These are phyloP conservation scores for Linum tenue DNA, from an alignment of 345 rosid species.

Conservation along the genomic window DNA sequence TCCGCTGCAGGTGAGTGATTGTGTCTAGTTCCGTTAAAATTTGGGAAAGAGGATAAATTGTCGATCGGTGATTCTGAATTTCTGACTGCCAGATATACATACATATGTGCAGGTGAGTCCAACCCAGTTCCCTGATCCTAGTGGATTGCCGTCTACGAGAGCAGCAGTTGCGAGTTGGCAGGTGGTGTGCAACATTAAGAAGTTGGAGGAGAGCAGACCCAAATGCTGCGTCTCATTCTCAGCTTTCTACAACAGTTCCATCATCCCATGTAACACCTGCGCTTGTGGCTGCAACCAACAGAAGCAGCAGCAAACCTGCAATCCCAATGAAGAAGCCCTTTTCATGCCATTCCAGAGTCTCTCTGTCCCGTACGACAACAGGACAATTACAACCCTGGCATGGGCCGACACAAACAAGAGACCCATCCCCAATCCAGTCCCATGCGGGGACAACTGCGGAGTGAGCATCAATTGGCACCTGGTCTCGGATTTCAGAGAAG, in stretches of 20 bases:
- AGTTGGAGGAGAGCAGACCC: conserved; percentile 16
- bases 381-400: conserved; percentile 27
- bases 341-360: conserved; percentile 31
- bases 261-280: conserved; percentile 45
- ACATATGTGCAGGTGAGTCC: conserved; percentile 24
- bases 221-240: conserved; percentile 57
- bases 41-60: too few species aligned
- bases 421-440: conserved; percentile 24
- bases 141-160: conserved; percentile 29
- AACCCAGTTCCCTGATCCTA: conserved; percentile 24
- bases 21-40: too few species aligned
- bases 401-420: conserved; percentile 24
- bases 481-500: conserved; percentile 20
- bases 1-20: conserved; percentile 22
- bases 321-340: conserved; percentile 24
- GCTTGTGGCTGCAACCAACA: conserved; percentile 34
- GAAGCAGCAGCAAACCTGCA: conserved; percentile 24
- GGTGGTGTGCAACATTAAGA: conserved; percentile 44
- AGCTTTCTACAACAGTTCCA: conserved; percentile 40
- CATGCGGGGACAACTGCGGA: conserved; percentile 38
- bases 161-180: conserved; percentile 47
- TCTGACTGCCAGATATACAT: too few species aligned
- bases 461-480: conserved; percentile 41
- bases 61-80: too few species aligned
- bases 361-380: conserved; percentile 38